A percentile compares a stretch with the other conserved stretches of the same genome.
Conservation (phyloP, 2,329 filamentous ascomycete species). For the Microsporum ferrugineum region DNA sequence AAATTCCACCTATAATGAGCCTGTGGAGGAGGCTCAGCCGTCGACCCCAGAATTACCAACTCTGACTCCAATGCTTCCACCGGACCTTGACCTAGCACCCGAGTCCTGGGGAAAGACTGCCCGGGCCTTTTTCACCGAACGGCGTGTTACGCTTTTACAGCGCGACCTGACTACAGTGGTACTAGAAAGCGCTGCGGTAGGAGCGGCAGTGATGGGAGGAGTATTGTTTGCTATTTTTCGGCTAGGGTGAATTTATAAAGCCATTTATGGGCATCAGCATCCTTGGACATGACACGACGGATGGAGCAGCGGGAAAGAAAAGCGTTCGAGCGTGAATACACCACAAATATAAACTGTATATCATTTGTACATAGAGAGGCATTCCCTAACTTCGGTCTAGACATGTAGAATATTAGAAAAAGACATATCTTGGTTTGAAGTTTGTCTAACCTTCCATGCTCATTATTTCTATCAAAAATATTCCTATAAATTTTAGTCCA, state of each 20-base stretch:
- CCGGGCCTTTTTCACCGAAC: slow-evolving; percentile 54
- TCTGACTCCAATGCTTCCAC: slow-evolving; percentile 18
- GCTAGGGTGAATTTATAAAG: slow-evolving; percentile 25
- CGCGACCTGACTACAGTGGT: slow-evolving; percentile 59
- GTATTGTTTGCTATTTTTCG: slow-evolving; percentile 41
- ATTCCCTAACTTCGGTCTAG: background rate
- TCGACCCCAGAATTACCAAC: slow-evolving; percentile 7
- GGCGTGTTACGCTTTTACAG: slow-evolving; percentile 52
- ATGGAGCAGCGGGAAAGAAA: background rate
- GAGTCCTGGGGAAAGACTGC: slow-evolving; percentile 41
- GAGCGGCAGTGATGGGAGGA: slow-evolving; percentile 48
- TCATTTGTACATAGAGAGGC: background rate
- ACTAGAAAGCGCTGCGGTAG: slow-evolving; percentile 54
- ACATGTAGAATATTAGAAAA: background rate
- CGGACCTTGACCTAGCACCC: slow-evolving; percentile 21
- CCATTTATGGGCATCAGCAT: background rate
- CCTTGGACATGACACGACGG: background rate
- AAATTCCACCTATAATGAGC: background rate
- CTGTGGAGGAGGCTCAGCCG: slow-evolving; percentile 2
- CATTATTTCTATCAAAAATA: slow-evolving; percentile 1
- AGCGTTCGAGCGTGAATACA: background rate
- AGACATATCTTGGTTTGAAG: background rate
- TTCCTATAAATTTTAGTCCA: slow-evolving; percentile 1
- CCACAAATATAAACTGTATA: background rate
- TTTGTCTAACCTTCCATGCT: slow-evolving; percentile 1